Evolutionary conservation across 1,139 yeast species (phyloP), one percentile per base, ranked within the genome.

Genomic region (Pichia sp.): DNA sequence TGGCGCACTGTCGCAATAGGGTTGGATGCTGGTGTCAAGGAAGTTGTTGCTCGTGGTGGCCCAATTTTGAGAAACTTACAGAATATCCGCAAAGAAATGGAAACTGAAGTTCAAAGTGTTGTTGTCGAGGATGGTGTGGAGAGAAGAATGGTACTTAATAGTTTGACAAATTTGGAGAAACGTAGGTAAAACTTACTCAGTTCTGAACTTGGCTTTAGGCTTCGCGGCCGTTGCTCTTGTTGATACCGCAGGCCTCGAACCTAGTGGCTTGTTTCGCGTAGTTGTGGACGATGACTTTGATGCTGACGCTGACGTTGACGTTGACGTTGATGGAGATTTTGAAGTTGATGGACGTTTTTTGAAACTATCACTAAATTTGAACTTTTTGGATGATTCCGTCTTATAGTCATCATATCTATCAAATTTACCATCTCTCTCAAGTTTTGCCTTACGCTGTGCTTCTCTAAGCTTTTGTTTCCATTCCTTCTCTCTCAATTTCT

Each of bases 11-110:
- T 74, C 3, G 70, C 78, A 1, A 51, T 58, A 7, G 67, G 62
- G 22, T 73, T 79, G 45, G 83, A 80, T 51, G 69, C 69, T 31
- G 74, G 70, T 38, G 66, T 84, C 25, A 77, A 72, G 11, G 78
- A 79, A 6, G 75, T 86, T 2, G 67, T 77, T 60, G 67, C 69
- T 8, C 69, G 83, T 50, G 94, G 93, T 33, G 94, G 94, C 0
- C 88, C 91, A 8, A 79, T 80, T 8, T 85, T 87, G 0, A 77
- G 79, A 51, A 71, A 76, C 41, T 59, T 84, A 48, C 62, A 60
- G 42, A 58, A 64, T 6, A 66, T 73, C 40, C 63, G 67, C 34
- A 66, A 67, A 11, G 70, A 68, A 0, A 65, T 82, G n/a, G 60
- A 58, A 26, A 60, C 60, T 2, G 59, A 75, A 6, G 62, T 81